These are phyloP conservation scores for Fusarium buharicum DNA, from an alignment of 2,329 filamentous ascomycete genomes.

Conservation along the genomic window DNA sequence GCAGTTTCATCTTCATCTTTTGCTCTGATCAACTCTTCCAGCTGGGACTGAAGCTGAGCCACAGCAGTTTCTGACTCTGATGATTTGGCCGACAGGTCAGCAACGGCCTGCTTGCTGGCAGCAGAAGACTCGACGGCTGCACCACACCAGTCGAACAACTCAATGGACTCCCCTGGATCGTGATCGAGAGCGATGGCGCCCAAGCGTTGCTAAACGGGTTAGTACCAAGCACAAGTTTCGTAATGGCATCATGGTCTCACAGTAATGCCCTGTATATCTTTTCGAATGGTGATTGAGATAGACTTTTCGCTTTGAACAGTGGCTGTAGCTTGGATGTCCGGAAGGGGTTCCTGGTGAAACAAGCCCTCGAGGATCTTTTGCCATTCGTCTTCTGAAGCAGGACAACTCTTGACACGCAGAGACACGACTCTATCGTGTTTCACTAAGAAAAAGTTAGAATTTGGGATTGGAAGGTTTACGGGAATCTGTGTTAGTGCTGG, in stretches of 20 bases:
- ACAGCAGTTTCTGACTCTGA: slow-evolving; percentile 65
- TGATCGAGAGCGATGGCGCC: slow-evolving; percentile 69
- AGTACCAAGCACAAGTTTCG: slow-evolving; percentile 30
- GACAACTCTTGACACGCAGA: slow-evolving; percentile 64
- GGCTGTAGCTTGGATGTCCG: slow-evolving; percentile 69
- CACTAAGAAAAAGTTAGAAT: slow-evolving; percentile 55
- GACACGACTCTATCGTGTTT: slow-evolving; percentile 65
- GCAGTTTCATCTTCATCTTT: slow-evolving; percentile 75
- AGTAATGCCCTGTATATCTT: slow-evolving; percentile 74
- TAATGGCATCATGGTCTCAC: slow-evolving; percentile 55
- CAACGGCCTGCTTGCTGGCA: slow-evolving; percentile 57
- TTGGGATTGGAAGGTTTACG: slow-evolving; percentile 22
- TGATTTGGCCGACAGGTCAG: slow-evolving; percentile 54
- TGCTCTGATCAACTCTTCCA: slow-evolving; percentile 72
- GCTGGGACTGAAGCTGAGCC: slow-evolving; percentile 67
- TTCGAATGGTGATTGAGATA: slow-evolving; percentile 71
- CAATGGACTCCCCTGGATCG: slow-evolving; percentile 67
- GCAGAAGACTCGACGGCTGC: slow-evolving; percentile 62
- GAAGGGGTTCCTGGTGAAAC: slow-evolving; percentile 62
- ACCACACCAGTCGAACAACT: slow-evolving; percentile 77
- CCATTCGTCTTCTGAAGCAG: slow-evolving; percentile 74
- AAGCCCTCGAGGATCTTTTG: slow-evolving; percentile 66
- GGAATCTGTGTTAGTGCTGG: slow-evolving; percentile 33
- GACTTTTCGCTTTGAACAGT: slow-evolving; percentile 63
- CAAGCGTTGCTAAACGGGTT: slow-evolving; percentile 69